Percentiles rank a stretch among this genome's conserved stretches.
Evolutionary conservation across 2,329 filamentous ascomycete species (phyloP).

Genomic region (Alternaria viburni): DNA sequence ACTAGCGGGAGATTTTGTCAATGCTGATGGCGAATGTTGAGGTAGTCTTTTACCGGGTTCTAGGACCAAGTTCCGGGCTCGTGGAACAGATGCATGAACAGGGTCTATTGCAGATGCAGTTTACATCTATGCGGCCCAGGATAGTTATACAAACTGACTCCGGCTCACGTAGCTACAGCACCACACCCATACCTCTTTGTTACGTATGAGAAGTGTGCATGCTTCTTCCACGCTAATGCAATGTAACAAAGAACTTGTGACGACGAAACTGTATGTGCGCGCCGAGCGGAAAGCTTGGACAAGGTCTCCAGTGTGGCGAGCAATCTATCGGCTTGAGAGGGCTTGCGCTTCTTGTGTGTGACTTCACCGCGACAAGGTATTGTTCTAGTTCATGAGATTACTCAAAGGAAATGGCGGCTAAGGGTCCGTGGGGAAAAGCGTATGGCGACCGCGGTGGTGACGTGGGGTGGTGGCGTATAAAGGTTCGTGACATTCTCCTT

Average conservation of each 20-base stretch:
- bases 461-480: conserved; percentile 14
- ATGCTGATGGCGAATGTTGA: not conserved
- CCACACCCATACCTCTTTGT: not conserved
- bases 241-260: not conserved
- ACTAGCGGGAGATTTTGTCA: not conserved
- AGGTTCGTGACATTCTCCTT: not conserved
- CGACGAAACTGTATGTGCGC: not conserved
- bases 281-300: not conserved
- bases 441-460: not conserved
- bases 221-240: not conserved
- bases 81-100: not conserved
- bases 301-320: not conserved
- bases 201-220: not conserved
- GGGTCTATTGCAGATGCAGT: not conserved
- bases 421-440: not conserved
- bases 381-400: not conserved
- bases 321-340: not conserved
- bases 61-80: not conserved
- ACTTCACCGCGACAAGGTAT: not conserved
- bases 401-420: not conserved
- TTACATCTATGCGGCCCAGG: not conserved
- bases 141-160: not conserved
- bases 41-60: not conserved
- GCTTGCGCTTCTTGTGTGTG: not conserved
- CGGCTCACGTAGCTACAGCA: not conserved